Conservation (phyloP, 2,329 filamentous ascomycete genomes). For the Fusarium zealandicum region DNA sequence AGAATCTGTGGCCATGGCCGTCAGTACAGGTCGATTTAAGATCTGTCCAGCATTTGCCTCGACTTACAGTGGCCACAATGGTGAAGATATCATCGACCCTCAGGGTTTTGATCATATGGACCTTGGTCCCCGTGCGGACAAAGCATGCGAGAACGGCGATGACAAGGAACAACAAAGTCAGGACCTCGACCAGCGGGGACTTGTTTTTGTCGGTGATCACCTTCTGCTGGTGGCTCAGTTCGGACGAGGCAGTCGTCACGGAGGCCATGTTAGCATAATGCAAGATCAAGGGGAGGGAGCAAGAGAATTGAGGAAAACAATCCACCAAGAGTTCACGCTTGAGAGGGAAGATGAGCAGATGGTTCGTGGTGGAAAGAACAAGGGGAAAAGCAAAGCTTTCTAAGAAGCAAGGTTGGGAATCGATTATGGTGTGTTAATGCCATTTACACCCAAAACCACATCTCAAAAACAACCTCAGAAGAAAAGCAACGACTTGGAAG, state of each 20-base stretch:
- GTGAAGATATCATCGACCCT: conserved; percentile 39
- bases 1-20: conserved; percentile 19
- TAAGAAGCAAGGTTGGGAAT: no score
- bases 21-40: neutral
- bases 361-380: no score
- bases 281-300: no score
- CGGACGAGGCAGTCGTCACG: neutral
- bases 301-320: no score
- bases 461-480: no score
- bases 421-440: no score
- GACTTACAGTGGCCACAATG: conserved; percentile 39
- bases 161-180: conserved; percentile 43
- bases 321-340: no score
- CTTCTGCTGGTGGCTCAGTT: conserved; percentile 36
- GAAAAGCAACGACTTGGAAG: no score
- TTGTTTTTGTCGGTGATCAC: conserved; percentile 43
- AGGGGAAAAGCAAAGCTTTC: no score
- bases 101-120: conserved; percentile 42
- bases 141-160: conserved; percentile 38
- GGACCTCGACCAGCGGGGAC: conserved; percentile 42
- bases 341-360: no score
- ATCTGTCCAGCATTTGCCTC: neutral
- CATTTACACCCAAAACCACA: no score
- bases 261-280: no score
- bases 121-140: conserved; percentile 40